Evolutionary conservation across 192 early-diverging fungal genomes (phyloP).

Genomic region (Backusella liffmaniae): DNA sequence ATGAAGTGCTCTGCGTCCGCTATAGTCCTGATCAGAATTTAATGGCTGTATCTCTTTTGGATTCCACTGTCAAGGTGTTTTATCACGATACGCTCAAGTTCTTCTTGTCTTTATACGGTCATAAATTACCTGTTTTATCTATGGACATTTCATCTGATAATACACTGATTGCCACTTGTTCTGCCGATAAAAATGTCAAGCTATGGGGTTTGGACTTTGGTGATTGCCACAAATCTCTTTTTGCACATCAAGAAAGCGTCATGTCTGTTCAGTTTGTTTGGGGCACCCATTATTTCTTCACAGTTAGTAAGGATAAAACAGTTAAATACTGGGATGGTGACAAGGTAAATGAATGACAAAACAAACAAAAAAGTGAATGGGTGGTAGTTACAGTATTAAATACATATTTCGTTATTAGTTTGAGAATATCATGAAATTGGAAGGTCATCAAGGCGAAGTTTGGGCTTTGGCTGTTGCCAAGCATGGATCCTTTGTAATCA

Average conservation of each 20-base stretch:
- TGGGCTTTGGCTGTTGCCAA: constrained; percentile 92
- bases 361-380: not conserved
- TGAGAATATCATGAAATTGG: constrained; percentile 91
- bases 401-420: constrained; percentile 47
- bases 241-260: constrained; percentile 92
- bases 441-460: constrained; percentile 91
- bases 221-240: constrained; percentile 93
- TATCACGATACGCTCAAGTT: constrained; percentile 96
- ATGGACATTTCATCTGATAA: constrained; percentile 98
- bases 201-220: constrained; percentile 99
- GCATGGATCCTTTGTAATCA: constrained; percentile 85
- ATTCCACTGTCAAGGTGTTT: constrained; percentile 96
- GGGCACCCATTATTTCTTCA: constrained; percentile 96
- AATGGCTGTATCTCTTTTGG: constrained; percentile 89
- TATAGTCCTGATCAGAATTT: constrained; percentile 84
- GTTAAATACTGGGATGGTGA: constrained; percentile 98
- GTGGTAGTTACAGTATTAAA: not conserved
- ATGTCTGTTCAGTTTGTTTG: constrained; percentile 88
- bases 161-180: constrained; percentile 88
- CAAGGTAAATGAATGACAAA: constrained; percentile 50
- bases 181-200: constrained; percentile 97
- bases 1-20: constrained; percentile 86
- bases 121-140: constrained; percentile 92
- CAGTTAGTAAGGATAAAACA: constrained; percentile 84
- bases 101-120: constrained; percentile 95